phyloP scores from a whole-genome alignment of 331 rosid species.

The Cucumis variabilis region DNA sequence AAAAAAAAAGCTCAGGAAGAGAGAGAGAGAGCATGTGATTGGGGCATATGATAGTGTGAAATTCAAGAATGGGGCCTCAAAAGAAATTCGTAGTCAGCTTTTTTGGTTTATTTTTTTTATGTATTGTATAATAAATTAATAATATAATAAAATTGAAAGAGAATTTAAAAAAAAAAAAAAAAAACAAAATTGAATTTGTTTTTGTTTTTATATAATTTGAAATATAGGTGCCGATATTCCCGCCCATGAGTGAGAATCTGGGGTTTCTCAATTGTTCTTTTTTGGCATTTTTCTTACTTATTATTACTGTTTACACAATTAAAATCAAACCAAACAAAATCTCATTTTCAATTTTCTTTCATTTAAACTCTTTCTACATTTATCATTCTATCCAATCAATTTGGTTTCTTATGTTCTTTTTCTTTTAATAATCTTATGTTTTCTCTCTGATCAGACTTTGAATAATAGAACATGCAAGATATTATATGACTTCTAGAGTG shows the following conservation, averaged over 20 bases:
- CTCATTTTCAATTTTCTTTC: neutral
- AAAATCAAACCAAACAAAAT: neutral
- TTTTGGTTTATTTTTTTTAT: neutral
- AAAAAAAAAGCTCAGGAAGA: neutral
- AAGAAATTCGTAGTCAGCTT: constrained; percentile 27
- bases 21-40: constrained; percentile 52
- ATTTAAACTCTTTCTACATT: neutral
- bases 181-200: neutral
- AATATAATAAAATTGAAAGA: neutral
- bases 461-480: too few relatives aligned
- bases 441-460: neutral
- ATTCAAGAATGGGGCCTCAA: constrained; percentile 59
- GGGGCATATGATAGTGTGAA: constrained; percentile 49
- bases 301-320: neutral
- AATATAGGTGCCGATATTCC: constrained; percentile 34
- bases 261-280: neutral
- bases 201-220: constrained; percentile 17
- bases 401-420: too few relatives aligned
- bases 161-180: neutral
- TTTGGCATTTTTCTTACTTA: neutral
- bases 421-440: too few relatives aligned
- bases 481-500: too few relatives aligned
- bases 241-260: constrained; percentile 31
- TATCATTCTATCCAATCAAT: neutral
- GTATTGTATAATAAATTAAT: too few relatives aligned